Percentiles rank a stretch among this genome's conserved stretches.
These are phyloP conservation scores for Amanita pseudoporphyria DNA, from an alignment of 768 basidiomycete genomes.

Conservation along the genomic window DNA sequence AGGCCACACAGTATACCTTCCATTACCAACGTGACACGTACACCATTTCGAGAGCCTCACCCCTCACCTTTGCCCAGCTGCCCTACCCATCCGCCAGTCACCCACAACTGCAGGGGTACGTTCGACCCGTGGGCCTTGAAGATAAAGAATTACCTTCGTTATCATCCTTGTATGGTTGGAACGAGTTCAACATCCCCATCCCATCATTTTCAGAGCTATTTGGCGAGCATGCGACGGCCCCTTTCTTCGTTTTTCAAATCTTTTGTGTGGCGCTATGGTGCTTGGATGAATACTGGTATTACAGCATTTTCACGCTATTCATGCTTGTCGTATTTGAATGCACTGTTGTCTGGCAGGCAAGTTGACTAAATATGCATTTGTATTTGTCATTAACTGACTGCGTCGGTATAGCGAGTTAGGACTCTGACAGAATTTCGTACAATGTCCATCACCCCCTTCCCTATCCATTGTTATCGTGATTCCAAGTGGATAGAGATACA, in stretches of 20 bases:
- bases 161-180: slow-evolving; percentile 71
- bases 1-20: slow-evolving; percentile 70
- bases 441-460: slow-evolving; percentile 90
- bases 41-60: slow-evolving; percentile 47
- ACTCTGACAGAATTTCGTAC: slow-evolving; percentile 95
- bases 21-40: slow-evolving; percentile 95
- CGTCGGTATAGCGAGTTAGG: slow-evolving; percentile 58
- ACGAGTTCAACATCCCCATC: slow-evolving; percentile 96
- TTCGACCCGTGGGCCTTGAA: slow-evolving; percentile 46
- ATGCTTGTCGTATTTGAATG: slow-evolving; percentile 99
- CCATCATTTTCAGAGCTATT: slow-evolving; percentile 92
- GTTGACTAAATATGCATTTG: slow-evolving; percentile 14
- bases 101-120: slow-evolving; percentile 62
- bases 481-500: slow-evolving; percentile 72
- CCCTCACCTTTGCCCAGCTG: slow-evolving; percentile 62
- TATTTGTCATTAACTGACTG: slow-evolving; percentile 1
- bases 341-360: slow-evolving; percentile 96
- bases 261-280: slow-evolving; percentile 98
- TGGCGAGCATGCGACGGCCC: slow-evolving; percentile 92
- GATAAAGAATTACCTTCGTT: slow-evolving; percentile 39
- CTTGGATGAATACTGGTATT: slow-evolving; percentile 99
- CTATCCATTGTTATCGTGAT: slow-evolving; percentile 75
- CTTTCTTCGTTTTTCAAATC: slow-evolving; percentile 98
- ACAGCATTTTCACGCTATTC: slow-evolving; percentile 94
- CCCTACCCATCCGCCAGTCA: slow-evolving; percentile 77